A percentile compares a stretch with the other conserved stretches of the same genome.
phyloP scores from a whole-genome alignment of 176 grass and related monocot genomes.

The Canna indica region DNA sequence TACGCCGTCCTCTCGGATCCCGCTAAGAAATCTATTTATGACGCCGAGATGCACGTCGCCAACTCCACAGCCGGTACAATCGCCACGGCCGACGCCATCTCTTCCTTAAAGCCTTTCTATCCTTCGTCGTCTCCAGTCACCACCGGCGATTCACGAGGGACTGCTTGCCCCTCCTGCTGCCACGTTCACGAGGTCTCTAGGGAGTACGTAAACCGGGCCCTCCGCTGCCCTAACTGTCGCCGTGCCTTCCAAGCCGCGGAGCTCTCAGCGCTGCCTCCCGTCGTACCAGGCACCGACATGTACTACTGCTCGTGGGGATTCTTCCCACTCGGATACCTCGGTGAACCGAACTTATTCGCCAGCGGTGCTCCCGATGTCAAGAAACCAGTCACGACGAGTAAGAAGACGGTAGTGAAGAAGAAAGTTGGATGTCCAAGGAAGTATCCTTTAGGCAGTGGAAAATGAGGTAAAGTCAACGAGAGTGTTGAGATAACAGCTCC shows the following conservation, averaged over 20 bases:
- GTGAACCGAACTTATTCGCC: background rate
- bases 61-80: conserved; percentile 26
- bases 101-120: background rate
- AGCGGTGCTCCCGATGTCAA: conserved; percentile 38
- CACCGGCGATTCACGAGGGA: conserved; percentile 45
- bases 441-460: too few species aligned
- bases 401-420: conserved; percentile 82
- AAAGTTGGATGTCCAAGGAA: too few species aligned
- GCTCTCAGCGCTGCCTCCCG: conserved; percentile 51
- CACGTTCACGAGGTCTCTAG: conserved; percentile 59
- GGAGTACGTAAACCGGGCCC: conserved; percentile 39
- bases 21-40: conserved; percentile 35
- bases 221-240: conserved; percentile 72
- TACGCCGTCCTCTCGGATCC: conserved; percentile 54
- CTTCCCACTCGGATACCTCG: conserved; percentile 68
- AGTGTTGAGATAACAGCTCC: too few species aligned
- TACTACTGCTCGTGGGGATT: conserved; percentile 93
- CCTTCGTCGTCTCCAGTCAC: background rate
- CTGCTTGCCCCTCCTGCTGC: conserved; percentile 72
- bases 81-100: conserved; percentile 14
- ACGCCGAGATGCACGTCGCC: conserved; percentile 29
- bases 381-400: conserved; percentile 30
- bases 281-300: conserved; percentile 78
- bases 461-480: too few species aligned
- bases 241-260: conserved; percentile 53